Base-by-base conservation (phyloP, 2,329 filamentous ascomycete species). In the Trichoderma atroviride region DNA sequence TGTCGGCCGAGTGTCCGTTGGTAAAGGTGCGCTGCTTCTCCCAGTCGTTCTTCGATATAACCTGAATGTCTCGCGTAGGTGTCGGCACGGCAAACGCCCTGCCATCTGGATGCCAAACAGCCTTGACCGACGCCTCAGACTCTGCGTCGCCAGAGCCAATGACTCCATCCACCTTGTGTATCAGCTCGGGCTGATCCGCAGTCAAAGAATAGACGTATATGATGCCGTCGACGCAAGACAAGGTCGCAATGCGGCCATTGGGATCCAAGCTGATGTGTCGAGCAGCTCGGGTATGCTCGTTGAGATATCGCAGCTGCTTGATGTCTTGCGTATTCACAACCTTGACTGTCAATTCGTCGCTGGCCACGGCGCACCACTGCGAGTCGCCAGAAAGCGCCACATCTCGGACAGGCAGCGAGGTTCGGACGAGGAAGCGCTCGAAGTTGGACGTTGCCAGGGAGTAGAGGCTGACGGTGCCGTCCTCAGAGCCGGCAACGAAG, bases 391-490 rank as follows among this genome's bases (percentile, higher is more conserved):
- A 94, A 16, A 99, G 83, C 4, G 92, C 90, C 65, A 99, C 84
- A 78, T 97, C 94, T 75, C 96, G 88, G 37, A 97, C 88, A 0
- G 96, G 93, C 3, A 97, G 83, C n/a, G 93, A 90, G 69, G 91
- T 92, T 72, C 96, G 90, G 31, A 94, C 87, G 62, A 99, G 87
- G 73, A 96, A 91, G 70, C 91, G 90, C 71, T 97, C 92, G 81
- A 96, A 93, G 33, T 84, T 80, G 75, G 90, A 90, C 3, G 88
- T 88, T 69, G 88, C 85, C 61, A 97, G 86, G n/a, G 92, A 92
- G 83, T 96, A 99, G 75, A 94, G 89, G 83, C 92, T 97, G 75
- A 99, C 93, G n/a, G 92, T 96, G 76, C 96, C 96, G 81, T 98
- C 94, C 79, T 99, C 95, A 24, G 93, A 92, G 33, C 94, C 96